phyloP scores from a whole-genome alignment of 257 asterid species.

The Handroanthus guayacan region DNA sequence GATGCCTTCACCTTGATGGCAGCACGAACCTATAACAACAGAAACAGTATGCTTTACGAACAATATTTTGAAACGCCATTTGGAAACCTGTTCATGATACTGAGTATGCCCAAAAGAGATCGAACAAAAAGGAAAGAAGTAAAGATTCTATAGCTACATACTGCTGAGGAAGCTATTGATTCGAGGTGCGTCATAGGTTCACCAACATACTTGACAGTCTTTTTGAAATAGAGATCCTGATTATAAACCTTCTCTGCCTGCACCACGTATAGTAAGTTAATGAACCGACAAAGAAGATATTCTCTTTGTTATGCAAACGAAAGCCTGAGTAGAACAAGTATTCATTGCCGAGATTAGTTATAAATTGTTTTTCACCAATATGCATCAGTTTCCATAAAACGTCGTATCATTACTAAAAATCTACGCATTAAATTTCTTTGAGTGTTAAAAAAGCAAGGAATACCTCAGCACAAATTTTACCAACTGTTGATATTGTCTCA shows the following conservation, averaged over 20 bases:
- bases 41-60: background rate
- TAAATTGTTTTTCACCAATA: background rate
- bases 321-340: background rate
- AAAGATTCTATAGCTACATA: constrained; percentile 33
- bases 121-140: background rate
- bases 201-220: constrained; percentile 71
- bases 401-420: background rate
- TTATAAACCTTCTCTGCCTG: constrained; percentile 93
- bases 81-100: background rate
- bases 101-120: background rate
- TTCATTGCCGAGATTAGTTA: background rate
- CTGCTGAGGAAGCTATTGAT: constrained; percentile 93
- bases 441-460: constrained; percentile 24
- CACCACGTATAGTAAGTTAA: constrained; percentile 23
- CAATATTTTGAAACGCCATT: background rate
- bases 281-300: constrained; percentile 20
- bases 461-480: constrained; percentile 77
- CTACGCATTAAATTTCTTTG: background rate
- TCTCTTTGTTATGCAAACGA: background rate
- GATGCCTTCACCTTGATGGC: constrained; percentile 96
- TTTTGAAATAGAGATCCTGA: constrained; percentile 85
- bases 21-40: constrained; percentile 74
- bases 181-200: constrained; percentile 93
- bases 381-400: background rate
- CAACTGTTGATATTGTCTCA: constrained; percentile 73